Conservation (phyloP, 352 stramenopile genomes). For the Hyaloperonospora brassicae region DNA sequence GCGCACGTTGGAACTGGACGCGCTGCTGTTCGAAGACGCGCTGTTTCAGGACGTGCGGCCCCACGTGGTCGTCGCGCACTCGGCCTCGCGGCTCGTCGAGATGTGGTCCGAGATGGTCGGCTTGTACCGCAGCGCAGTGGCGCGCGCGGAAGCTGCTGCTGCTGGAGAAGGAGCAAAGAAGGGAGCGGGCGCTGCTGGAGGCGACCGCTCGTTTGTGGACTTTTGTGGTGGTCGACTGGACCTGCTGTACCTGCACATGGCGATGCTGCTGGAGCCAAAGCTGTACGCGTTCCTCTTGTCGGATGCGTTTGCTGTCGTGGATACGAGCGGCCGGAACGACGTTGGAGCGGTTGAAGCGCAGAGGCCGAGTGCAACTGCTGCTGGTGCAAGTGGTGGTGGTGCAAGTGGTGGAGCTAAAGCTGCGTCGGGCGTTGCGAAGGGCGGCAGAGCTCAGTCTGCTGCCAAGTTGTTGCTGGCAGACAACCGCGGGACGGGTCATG, state of each 20-base stretch:
- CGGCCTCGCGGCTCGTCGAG: constrained; percentile 40
- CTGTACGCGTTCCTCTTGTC: constrained; percentile 42
- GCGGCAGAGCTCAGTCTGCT: neutral
- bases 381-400: constrained; percentile 1
- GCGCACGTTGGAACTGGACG: constrained; percentile 38
- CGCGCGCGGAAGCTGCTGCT: constrained; percentile 21
- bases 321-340: constrained; percentile 15
- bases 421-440: neutral
- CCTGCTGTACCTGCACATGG: constrained; percentile 64
- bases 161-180: neutral
- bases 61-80: constrained; percentile 37
- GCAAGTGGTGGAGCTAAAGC: constrained; percentile 1
- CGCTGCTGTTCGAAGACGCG: constrained; percentile 53
- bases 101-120: constrained; percentile 56
- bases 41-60: constrained; percentile 50
- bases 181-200: neutral
- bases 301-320: constrained; percentile 16
- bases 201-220: constrained; percentile 47
- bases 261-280: constrained; percentile 41
- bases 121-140: constrained; percentile 43
- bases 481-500: constrained; percentile 1
- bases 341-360: neutral
- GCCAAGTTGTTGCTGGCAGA: neutral
- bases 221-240: constrained; percentile 49
- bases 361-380: neutral